These are phyloP conservation scores for Myrmaecium sp. DNA, from an alignment of 2,329 filamentous ascomycete species.

Conservation along the genomic window DNA sequence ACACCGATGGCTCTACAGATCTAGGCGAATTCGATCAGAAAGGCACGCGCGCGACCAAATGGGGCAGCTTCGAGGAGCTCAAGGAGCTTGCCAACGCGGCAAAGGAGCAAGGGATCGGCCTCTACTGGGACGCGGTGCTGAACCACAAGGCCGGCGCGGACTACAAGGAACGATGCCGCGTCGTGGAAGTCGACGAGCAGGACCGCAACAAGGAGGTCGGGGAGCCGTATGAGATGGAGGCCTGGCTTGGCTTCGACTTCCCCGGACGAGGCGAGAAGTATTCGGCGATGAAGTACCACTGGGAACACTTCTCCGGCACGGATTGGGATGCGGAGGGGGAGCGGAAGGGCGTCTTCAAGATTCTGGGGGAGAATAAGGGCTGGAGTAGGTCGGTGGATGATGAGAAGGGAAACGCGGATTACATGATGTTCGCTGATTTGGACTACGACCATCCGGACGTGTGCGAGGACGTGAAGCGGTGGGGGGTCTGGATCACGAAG, in stretches of 20 bases:
- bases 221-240: constrained; percentile 44
- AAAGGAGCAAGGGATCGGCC: constrained; percentile 34
- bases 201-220: constrained; percentile 40
- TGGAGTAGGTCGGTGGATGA: constrained; percentile 47
- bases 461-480: constrained; percentile 43
- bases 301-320: constrained; percentile 50
- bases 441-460: constrained; percentile 50
- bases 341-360: constrained; percentile 47
- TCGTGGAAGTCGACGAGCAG: constrained; percentile 43
- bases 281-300: constrained; percentile 45
- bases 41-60: constrained; percentile 45
- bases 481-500: constrained; percentile 50
- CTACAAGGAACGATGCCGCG: constrained; percentile 42
- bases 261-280: constrained; percentile 42
- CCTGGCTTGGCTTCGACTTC: constrained; percentile 53
- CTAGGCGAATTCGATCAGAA: constrained; percentile 60
- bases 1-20: no score
- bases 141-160: constrained; percentile 60
- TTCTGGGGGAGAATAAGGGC: constrained; percentile 43
- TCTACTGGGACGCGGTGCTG: constrained; percentile 55
- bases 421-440: constrained; percentile 56
- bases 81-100: constrained; percentile 34
- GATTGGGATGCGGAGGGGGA: constrained; percentile 44
- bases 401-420: constrained; percentile 50
- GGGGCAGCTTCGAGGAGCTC: constrained; percentile 48